Evolutionary conservation across 179 eudicot genomes (phyloP), one percentile per base, ranked within the genome.

Genomic region (Silene noctiflora): DNA sequence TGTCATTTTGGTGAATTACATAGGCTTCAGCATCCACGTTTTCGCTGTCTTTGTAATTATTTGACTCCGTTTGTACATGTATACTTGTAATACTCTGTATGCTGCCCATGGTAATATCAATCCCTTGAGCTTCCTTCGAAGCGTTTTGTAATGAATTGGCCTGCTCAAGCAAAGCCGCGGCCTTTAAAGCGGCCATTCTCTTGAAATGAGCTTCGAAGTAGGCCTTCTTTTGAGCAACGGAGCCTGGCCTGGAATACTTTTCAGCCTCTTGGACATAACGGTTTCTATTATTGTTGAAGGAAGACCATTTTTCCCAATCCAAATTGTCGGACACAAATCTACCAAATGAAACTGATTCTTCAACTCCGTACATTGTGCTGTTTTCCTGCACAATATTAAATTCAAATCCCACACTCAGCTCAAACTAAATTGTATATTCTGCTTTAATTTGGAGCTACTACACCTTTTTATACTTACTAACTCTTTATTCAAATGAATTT

Each of bases 151-250:
- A 59, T 29, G 78, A 76, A 67, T 83, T 82, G 56, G 66, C n/a
- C 48, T 87, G 88, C 63, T 87, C 91, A 21, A 83, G 89, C 59
- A 86, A 72, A 17, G 89, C 89, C 24, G 93, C 86, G 31, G 81
- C 84, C 31, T 81, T 84, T 3, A 76, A 81, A 64, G 83, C 84
- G 0, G 87, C 82, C 79, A 81, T 79, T 59, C 79, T 79, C 83
- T 81, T 84, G 73, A 79, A 84, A 73, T 84, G 87, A 4, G 87
- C 87, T 84, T 84, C 87, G 67, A 84, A 80, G 16, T 78, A 84
- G 12, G 87, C 87, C 75, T 81, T 84, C 79, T 84, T 84, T 46
- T 84, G 87, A 60, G 82, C 84, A 21, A 84, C 87, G 12, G 87
- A 84, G 1, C 87, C 87, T n/a, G 87, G 87, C 51, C 21, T 76